Percentiles rank a stretch among this genome's conserved stretches.
Evolutionary conservation across 2,329 filamentous ascomycete species (phyloP).

Genomic region (Elsinoe fawcettii): DNA sequence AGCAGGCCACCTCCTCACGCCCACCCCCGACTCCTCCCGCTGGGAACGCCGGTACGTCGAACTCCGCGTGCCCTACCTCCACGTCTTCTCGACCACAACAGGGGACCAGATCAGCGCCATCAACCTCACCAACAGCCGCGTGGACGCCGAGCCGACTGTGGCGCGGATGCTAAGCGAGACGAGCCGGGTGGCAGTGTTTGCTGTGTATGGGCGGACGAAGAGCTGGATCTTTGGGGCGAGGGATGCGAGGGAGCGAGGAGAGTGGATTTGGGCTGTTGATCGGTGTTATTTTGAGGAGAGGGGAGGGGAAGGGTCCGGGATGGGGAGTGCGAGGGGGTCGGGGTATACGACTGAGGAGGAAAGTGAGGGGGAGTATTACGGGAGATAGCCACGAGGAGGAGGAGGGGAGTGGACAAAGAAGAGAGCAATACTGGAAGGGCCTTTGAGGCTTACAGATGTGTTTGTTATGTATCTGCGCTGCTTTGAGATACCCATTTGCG

Average conservation of each 20-base stretch:
- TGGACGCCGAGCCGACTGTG: constrained; percentile 86
- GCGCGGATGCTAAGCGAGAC: constrained; percentile 58
- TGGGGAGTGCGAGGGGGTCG: constrained; percentile 21
- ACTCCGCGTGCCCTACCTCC: constrained; percentile 80
- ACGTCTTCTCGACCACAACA: constrained; percentile 75
- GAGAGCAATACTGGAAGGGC: no score
- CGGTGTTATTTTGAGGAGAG: constrained; percentile 56
- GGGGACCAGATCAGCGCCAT: constrained; percentile 88
- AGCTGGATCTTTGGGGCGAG: constrained; percentile 90
- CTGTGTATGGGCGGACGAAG: constrained; percentile 87
- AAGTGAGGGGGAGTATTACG: constrained; percentile 14
- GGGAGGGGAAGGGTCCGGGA: constrained; percentile 22
- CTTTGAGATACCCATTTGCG: constrained; percentile 8
- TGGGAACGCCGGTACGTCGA: constrained; percentile 95
- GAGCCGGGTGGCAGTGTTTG: constrained; percentile 60
- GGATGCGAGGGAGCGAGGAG: constrained; percentile 84
- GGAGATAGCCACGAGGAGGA: not conserved
- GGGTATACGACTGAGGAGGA: constrained; percentile 10
- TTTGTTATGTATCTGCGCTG: not conserved
- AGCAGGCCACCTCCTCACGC: constrained; percentile 77
- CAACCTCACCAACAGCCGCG: constrained; percentile 78
- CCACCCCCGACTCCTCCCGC: constrained; percentile 64
- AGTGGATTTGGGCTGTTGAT: constrained; percentile 95
- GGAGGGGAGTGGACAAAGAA: not conserved
- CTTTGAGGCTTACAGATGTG: no score